A percentile compares a stretch with the other conserved stretches of the same genome.
Conservation (phyloP, 768 basidiomycete genomes). For the Termitomyces sp. region DNA sequence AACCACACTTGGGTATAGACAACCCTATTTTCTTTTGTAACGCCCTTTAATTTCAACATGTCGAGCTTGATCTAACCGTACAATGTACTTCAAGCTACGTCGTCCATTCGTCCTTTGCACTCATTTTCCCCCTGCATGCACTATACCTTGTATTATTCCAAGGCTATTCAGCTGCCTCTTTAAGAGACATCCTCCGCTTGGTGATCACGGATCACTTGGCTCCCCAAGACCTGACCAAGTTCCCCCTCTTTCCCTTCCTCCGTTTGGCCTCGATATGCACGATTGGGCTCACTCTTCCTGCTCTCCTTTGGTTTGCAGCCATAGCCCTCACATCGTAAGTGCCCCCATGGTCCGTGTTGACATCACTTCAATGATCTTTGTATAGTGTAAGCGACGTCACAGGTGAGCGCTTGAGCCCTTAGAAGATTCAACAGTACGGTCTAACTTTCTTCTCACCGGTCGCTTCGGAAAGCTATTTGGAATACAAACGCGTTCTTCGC, state of each 20-base stretch:
- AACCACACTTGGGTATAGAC: constrained; percentile 67
- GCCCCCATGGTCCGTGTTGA: background rate
- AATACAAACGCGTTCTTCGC: constrained; percentile 91
- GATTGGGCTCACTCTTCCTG: constrained; percentile 56
- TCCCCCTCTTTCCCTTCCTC: constrained; percentile 32
- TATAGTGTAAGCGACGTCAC: constrained; percentile 79
- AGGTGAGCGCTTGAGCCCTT: constrained; percentile 30
- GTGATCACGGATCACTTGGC: constrained; percentile 45
- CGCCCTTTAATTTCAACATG: constrained; percentile 18
- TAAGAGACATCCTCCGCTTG: constrained; percentile 46
- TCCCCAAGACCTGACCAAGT: constrained; percentile 26
- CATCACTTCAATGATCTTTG: background rate
- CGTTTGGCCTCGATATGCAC: constrained; percentile 40
- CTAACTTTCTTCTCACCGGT: constrained; percentile 1
- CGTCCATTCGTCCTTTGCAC: constrained; percentile 75
- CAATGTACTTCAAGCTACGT: constrained; percentile 53
- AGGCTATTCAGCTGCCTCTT: constrained; percentile 37
- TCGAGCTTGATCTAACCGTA: background rate
- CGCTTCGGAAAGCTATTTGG: constrained; percentile 52
- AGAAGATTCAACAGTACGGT: constrained; percentile 7
- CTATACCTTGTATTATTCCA: constrained; percentile 52
- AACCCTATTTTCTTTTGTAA: constrained; percentile 88
- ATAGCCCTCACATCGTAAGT: constrained; percentile 70
- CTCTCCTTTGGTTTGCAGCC: constrained; percentile 71
- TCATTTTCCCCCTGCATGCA: constrained; percentile 83